These are phyloP conservation scores for Drechslerella coelobrocha DNA, from an alignment of 2,329 filamentous ascomycete genomes.

Conservation along the genomic window DNA sequence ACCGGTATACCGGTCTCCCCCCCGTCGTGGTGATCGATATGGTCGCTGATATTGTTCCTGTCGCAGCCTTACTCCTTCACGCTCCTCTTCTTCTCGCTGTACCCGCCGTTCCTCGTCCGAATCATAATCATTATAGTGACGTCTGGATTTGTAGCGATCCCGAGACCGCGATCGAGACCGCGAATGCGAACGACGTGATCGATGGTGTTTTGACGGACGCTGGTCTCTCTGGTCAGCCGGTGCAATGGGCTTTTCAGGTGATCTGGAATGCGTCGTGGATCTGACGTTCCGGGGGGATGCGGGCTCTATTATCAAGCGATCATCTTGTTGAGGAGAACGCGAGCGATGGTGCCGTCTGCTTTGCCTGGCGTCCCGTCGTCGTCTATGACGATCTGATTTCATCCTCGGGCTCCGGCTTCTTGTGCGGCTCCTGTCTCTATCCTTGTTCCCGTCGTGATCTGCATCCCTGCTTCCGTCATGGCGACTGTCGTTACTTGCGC, in stretches of 20 bases:
- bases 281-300: conserved; percentile 12
- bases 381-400: conserved; percentile 9
- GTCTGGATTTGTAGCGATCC: conserved; percentile 15
- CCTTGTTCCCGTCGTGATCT: conserved; percentile 9
- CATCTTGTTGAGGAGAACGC: conserved; percentile 27
- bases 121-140: conserved; percentile 29
- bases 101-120: conserved; percentile 45
- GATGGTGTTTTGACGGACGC: conserved; percentile 30
- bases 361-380: conserved; percentile 1
- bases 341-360: conserved; percentile 34
- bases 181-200: conserved; percentile 35
- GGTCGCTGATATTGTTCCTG: conserved; percentile 15
- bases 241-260: conserved; percentile 30
- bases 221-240: conserved; percentile 14
- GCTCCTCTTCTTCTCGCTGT: conserved; percentile 39
- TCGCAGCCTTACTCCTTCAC: conserved; percentile 23
- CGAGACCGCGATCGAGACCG: conserved; percentile 35
- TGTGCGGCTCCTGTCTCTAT: conserved; percentile 19
- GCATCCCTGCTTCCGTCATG: conserved; percentile 8
- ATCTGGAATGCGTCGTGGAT: conserved; percentile 28
- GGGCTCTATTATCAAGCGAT: neutral
- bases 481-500: conserved; percentile 3
- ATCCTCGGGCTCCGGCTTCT: conserved; percentile 12
- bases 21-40: conserved; percentile 27
- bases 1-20: conserved; percentile 21